Conservation (phyloP, 2,329 filamentous ascomycete genomes). For the Aspergillus persii region DNA sequence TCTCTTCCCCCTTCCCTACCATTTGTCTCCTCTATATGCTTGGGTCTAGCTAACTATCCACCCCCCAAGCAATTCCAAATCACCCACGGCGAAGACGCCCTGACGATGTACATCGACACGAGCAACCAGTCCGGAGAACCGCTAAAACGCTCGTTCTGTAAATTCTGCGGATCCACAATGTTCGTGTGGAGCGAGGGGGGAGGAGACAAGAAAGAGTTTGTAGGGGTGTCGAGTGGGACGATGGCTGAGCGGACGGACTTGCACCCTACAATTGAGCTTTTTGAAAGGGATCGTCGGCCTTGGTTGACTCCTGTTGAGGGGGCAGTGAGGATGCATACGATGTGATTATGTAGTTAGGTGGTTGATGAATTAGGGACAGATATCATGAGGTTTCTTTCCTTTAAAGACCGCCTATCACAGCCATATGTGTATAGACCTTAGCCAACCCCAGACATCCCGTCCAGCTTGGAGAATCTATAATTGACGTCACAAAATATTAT, state of each 20-base stretch:
- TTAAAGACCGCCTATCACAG: too few species aligned
- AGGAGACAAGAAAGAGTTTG: not conserved
- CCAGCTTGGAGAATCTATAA: too few species aligned
- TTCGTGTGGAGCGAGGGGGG: conserved; percentile 2
- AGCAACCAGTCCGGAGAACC: conserved; percentile 6
- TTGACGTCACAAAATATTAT: too few species aligned
- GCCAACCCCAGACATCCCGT: too few species aligned
- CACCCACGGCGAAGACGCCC: conserved; percentile 7
- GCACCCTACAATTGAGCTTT: conserved; percentile 3
- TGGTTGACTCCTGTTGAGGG: conserved; percentile 7
- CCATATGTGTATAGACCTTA: too few species aligned
- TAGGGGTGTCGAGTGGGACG: conserved; percentile 13
- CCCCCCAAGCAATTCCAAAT: conserved; percentile 11
- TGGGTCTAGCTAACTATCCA: not conserved
- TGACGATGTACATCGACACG: conserved; percentile 17
- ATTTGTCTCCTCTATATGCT: not conserved
- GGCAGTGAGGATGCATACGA: not conserved
- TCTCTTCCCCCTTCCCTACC: not conserved
- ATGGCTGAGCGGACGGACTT: conserved; percentile 8
- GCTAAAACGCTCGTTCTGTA: conserved; percentile 20
- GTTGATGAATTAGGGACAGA: too few species aligned
- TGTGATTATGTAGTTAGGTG: not conserved
- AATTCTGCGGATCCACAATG: conserved; percentile 17
- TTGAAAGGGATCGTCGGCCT: conserved; percentile 2
- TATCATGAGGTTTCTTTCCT: too few species aligned